phyloP scores from a whole-genome alignment of 139 green algal species.

The Coelastrella sp. region DNA sequence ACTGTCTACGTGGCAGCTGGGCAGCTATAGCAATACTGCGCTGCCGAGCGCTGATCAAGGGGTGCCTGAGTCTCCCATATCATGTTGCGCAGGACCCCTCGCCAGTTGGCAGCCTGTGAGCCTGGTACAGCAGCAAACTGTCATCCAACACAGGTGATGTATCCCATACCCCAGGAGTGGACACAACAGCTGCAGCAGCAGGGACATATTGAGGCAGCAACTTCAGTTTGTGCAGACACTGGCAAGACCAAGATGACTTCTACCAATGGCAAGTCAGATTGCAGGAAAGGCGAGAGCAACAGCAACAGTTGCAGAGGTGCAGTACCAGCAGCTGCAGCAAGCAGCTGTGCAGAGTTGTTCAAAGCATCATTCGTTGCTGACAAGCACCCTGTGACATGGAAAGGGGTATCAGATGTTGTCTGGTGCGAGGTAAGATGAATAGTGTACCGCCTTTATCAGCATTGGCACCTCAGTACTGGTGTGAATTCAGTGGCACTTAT shows the following conservation, averaged over 20 bases:
- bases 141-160: constrained; percentile 33
- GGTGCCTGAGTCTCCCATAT: neutral
- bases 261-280: too few relatives aligned
- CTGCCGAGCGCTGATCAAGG: too few relatives aligned
- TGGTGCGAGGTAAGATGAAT: constrained; percentile 38
- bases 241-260: too few relatives aligned
- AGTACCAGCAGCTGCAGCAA: neutral
- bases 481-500: too few relatives aligned
- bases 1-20: too few relatives aligned
- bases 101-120: neutral
- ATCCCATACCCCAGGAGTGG: neutral
- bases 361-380: neutral
- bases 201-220: neutral
- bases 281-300: too few relatives aligned
- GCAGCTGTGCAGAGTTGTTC: too few relatives aligned
- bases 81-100: neutral
- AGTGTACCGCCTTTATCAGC: too few relatives aligned
- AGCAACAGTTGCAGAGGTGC: neutral
- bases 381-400: constrained; percentile 40
- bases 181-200: constrained; percentile 1
- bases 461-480: too few relatives aligned
- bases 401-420: neutral
- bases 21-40: too few relatives aligned
- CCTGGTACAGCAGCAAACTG: constrained; percentile 26
- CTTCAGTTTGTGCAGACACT: neutral